Evolutionary conservation across 2,329 filamentous ascomycete genomes (phyloP), one percentile per base, ranked within the genome.

Genomic region (Colletotrichum neosansevieriae): DNA sequence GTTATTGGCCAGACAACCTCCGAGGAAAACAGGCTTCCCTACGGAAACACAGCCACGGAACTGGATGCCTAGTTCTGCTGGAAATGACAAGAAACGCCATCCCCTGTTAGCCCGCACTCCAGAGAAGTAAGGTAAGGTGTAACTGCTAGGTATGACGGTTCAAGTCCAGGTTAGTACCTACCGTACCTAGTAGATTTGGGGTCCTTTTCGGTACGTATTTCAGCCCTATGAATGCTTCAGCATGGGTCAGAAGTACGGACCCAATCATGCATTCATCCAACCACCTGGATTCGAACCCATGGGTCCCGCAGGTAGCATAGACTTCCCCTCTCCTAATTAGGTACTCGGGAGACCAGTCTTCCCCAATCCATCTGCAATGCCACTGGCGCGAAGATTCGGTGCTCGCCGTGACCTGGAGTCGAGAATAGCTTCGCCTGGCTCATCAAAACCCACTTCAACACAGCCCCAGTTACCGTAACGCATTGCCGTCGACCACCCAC

Each of bases 131-230:
- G 21, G 21, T 24, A 24, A 3, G 21, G 21, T 24, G 4, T 36
- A 40, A 32, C 13, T 59, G 44, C 57, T 38, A 29, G 29, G 29
- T 29, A 38, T 59, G 44, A 59, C 57, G 32, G 21, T 59, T 47
- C 24, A 49, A 36, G 29, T 29, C 29, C 29, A 29, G 29, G 29
- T 29, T 29, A 24, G 24, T 24, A 29, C 29, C 29, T 29, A 9
- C 29, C 29, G 29, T 24, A 24, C 2, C 21, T 3, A 5, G 21
- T 29, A 29, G 13, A 38, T 24, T 44, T 63, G 59, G 64, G 44
- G 59, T 44, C 36, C 44, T n/a, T 67, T 51, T 67, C 17, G 51
- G 59, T 63, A 63, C 58, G 64, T 67, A 63, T 2, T 29, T 67
- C 64, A 67, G 64, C 64, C 64, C 51, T 63, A 67, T 29, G 58